Conservation (phyloP, 345 rosid species). For the Punica granatum region DNA sequence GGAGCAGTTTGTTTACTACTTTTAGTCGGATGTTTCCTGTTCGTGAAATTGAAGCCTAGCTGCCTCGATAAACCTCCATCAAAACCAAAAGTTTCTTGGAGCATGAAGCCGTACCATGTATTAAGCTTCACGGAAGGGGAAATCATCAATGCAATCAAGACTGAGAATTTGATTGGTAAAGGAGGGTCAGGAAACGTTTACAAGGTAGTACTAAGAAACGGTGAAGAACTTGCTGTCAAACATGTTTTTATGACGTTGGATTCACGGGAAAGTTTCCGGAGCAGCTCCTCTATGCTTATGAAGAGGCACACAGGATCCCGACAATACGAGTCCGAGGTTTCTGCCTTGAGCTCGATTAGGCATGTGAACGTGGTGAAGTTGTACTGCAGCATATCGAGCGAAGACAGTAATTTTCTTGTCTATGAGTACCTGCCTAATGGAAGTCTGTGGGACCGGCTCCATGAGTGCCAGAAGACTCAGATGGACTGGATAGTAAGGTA, state of each 20-base stretch:
- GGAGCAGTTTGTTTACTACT: slow-evolving; percentile 30
- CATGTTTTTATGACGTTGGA: slow-evolving; percentile 44
- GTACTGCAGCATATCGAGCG: slow-evolving; percentile 77
- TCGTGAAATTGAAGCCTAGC: slow-evolving; percentile 23
- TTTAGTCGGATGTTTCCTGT: slow-evolving; percentile 23
- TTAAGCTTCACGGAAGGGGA: slow-evolving; percentile 57
- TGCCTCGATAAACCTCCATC: neutral
- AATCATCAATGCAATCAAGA: slow-evolving; percentile 42
- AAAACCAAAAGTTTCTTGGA: slow-evolving; percentile 25
- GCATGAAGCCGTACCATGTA: slow-evolving; percentile 52
- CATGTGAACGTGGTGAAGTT: slow-evolving; percentile 86
- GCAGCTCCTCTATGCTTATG: slow-evolving; percentile 41
- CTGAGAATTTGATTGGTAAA: slow-evolving; percentile 73
- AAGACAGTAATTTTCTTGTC: slow-evolving; percentile 75
- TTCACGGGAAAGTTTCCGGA: slow-evolving; percentile 10
- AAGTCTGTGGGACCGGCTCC: slow-evolving; percentile 83
- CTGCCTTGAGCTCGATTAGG: slow-evolving; percentile 59
- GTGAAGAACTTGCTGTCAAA: slow-evolving; percentile 71
- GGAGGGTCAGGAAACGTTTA: slow-evolving; percentile 89
- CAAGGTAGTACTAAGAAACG: slow-evolving; percentile 45
- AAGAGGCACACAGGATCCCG: slow-evolving; percentile 24
- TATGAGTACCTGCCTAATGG: slow-evolving; percentile 81
- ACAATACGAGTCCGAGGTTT: slow-evolving; percentile 68
- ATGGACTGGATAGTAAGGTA: slow-evolving; percentile 69
- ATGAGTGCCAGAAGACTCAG: slow-evolving; percentile 35